phyloP scores from a whole-genome alignment of 345 rosid species.

The Hevea brasiliensis region DNA sequence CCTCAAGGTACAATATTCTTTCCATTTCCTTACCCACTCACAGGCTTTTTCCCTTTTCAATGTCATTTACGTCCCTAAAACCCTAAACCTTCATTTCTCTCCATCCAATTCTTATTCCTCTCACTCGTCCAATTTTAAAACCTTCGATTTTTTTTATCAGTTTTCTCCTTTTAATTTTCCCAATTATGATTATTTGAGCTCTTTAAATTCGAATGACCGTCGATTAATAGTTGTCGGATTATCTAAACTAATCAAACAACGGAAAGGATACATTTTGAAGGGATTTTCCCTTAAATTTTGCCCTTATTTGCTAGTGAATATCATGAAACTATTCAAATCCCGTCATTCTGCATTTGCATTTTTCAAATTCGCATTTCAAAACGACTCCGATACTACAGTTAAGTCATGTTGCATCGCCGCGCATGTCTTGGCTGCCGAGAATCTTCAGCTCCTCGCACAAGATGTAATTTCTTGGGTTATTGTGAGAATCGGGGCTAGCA shows the following conservation, averaged over 20 bases:
- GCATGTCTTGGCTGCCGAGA: constrained; percentile 47
- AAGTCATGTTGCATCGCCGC: constrained; percentile 50
- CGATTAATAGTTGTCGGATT: constrained; percentile 51
- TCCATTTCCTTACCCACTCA: not conserved
- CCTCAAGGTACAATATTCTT: constrained; percentile 13
- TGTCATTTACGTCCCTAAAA: not conserved
- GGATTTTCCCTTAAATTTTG: constrained; percentile 40
- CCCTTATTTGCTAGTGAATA: constrained; percentile 43
- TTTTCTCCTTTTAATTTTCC: constrained; percentile 39
- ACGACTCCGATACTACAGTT: constrained; percentile 40
- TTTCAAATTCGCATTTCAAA: constrained; percentile 52
- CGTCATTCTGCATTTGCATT: constrained; percentile 59
- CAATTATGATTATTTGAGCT: constrained; percentile 19
- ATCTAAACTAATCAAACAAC: constrained; percentile 44
- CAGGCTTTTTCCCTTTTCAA: not conserved
- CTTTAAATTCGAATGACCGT: constrained; percentile 52
- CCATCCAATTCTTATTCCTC: not conserved
- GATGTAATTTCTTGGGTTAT: constrained; percentile 62
- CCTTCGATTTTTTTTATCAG: constrained; percentile 38
- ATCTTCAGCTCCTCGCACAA: constrained; percentile 53
- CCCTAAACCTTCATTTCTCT: not conserved
- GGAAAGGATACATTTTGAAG: constrained; percentile 30
- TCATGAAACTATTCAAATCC: constrained; percentile 44
- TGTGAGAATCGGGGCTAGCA: constrained; percentile 43
- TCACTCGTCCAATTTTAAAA: constrained; percentile 12